phyloP scores from a whole-genome alignment of 768 basidiomycete genomes.

The Tylopilus vinaceipallidus region DNA sequence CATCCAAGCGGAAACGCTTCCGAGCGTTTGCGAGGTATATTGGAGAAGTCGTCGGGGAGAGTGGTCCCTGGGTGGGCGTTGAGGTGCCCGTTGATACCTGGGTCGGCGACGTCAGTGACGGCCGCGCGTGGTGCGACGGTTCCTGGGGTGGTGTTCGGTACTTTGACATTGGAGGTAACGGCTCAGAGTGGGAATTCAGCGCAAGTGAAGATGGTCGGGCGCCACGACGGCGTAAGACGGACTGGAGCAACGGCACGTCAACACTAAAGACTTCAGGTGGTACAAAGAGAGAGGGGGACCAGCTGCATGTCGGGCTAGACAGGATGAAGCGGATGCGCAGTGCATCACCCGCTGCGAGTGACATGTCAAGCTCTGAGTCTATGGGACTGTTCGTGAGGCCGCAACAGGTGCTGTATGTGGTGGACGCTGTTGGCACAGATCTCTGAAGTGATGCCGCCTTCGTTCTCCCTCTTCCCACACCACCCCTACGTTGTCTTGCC shows the following conservation, averaged over 20 bases:
- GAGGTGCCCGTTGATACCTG: slow-evolving; percentile 73
- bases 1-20: slow-evolving; percentile 79
- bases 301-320: slow-evolving; percentile 38
- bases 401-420: slow-evolving; percentile 83
- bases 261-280: slow-evolving; percentile 36
- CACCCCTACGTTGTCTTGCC: too few relatives aligned
- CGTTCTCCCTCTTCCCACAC: neutral
- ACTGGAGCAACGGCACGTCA: slow-evolving; percentile 29
- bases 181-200: slow-evolving; percentile 65
- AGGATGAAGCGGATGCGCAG: slow-evolving; percentile 61
- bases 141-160: slow-evolving; percentile 79
- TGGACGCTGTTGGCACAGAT: slow-evolving; percentile 74
- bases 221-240: slow-evolving; percentile 23
- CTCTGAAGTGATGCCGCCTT: slow-evolving; percentile 35
- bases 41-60: slow-evolving; percentile 79
- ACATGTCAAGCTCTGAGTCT: slow-evolving; percentile 59
- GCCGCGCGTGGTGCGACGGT: slow-evolving; percentile 86
- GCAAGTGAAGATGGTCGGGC: slow-evolving; percentile 39
- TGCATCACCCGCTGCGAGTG: slow-evolving; percentile 63
- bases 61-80: slow-evolving; percentile 87
- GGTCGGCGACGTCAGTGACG: slow-evolving; percentile 49
- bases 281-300: slow-evolving; percentile 58
- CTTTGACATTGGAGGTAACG: slow-evolving; percentile 67
- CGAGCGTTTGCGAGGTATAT: slow-evolving; percentile 87
- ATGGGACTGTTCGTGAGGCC: slow-evolving; percentile 80